phyloP scores from a whole-genome alignment of 768 basidiomycete species.

The Mycena vulgaris region DNA sequence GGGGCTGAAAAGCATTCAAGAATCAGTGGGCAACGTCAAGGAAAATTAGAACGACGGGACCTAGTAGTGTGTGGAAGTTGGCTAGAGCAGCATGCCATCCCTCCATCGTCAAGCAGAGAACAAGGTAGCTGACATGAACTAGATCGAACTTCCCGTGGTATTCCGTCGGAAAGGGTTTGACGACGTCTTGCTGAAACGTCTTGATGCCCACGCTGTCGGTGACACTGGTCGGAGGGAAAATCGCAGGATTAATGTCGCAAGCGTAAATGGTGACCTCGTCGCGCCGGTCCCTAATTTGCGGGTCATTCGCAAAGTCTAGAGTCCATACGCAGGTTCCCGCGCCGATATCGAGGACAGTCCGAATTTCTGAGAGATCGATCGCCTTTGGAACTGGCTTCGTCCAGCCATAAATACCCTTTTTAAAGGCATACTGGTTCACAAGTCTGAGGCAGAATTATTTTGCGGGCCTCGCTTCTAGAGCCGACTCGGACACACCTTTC shows the following conservation, averaged over 20 bases:
- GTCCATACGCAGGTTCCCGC: conserved; percentile 2
- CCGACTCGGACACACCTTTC: too few species aligned
- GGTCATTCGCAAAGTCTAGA: neutral
- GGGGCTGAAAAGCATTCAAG: neutral
- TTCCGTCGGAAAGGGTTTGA: neutral
- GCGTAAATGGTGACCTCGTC: neutral
- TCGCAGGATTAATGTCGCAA: neutral
- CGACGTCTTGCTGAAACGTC: neutral
- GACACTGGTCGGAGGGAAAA: neutral
- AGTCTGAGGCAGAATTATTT: neutral
- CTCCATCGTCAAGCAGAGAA: neutral
- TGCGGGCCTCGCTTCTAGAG: too few species aligned
- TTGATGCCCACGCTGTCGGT: neutral
- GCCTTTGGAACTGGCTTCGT: neutral
- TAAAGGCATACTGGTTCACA: neutral
- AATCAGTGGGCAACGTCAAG: too few species aligned
- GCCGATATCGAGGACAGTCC: neutral
- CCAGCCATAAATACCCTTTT: neutral
- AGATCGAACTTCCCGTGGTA: neutral
- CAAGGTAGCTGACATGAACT: neutral
- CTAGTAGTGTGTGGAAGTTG: neutral
- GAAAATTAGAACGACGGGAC: neutral
- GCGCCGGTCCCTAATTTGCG: neutral
- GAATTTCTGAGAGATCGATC: neutral
- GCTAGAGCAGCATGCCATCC: neutral